Base-by-base conservation (phyloP, 306 rosid species). In the Datisca glomerata region DNA sequence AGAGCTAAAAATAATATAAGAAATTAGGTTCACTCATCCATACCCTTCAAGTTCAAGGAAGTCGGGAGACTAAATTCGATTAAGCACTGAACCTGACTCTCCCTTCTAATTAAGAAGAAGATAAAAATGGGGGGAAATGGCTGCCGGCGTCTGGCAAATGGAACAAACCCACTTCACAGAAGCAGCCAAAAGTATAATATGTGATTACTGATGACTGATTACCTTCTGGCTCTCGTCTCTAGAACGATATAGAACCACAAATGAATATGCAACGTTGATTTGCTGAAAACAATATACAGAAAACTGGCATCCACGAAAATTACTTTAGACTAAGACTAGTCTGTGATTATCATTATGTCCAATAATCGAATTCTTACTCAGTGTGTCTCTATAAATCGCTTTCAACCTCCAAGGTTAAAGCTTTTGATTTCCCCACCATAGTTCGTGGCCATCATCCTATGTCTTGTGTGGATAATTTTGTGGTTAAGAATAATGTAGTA, bases 161-260 rank as follows among this genome's bases (percentile, higher is more conserved):
- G 22, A 11, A 43, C 8, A 59, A 14, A 45, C 21, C 34, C 75
- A 47, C 45, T 56, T 71, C 72, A 60, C 33, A 27, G 39, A 43
- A 56, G 34, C n/a, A n/a, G n/a, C n/a, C n/a, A n/a, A n/a, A n/a
- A n/a, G n/a, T n/a, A n/a, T n/a, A n/a, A n/a, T n/a, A n/a, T n/a
- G n/a, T n/a, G n/a, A n/a, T n/a, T n/a, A n/a, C n/a, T n/a, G n/a
- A n/a, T n/a, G n/a, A n/a, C n/a, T n/a, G n/a, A n/a, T n/a, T n/a
- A n/a, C n/a, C n/a, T n/a, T n/a, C n/a, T n/a, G n/a, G n/a, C n/a
- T n/a, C n/a, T n/a, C n/a, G n/a, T n/a, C n/a, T n/a, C n/a, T n/a
- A n/a, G n/a, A 65, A 60, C 34, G 59, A 25, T 34, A 54, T 51
- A 70, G 6, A 42, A 25, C 73, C 93, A 70, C 72, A 32, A 55